Base-by-base conservation (phyloP, 2,329 filamentous ascomycete genomes). In the Diaporthe ampelina region DNA sequence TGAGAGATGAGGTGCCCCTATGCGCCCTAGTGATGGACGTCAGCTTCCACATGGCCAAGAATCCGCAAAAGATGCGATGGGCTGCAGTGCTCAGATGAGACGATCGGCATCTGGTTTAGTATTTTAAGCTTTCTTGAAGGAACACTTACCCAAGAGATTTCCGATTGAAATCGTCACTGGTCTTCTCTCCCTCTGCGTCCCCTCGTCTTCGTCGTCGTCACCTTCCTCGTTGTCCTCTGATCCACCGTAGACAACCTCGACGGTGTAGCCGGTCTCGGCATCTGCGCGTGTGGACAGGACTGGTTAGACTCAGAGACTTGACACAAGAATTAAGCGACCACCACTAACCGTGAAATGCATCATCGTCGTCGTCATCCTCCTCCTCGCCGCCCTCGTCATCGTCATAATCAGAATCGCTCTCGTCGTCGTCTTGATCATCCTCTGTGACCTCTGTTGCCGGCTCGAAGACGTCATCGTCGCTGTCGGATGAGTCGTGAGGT, bases 331-430 rank as follows among this genome's bases (percentile, higher is more conserved):
- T 32, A 13, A 52, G 21, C 24, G 29, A 9, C 24, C n/a, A 29
- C 32, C 17, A 75, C 69, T 45, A 17, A 76, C 75, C 75, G 40
- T 76, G 73, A 19, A 72, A 73, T 9, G 78, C 76, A 35, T 80
- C 78, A 3, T 80, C 78, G 5, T 77, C 76, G 7, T 80, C 79
- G 5, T 77, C 76, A 8, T 80, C 79, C 21, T 77, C 82, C 26
- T 82, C 79, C 29, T 82, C 81, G 17, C 76, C 73, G 3, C 79
- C 78, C 26, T 77, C 76, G 8, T 77, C 72, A 19, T 75, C 57
- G 37, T 73, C 72, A 17, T 63, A 75, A 45, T 73, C 32, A 72
- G 76, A 65, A 15, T 79, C 77, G 8, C 77, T 79, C 45, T 79
- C 80, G n/a, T 81, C 80, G 1, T 78, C 72, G 2, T 73, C 63